A percentile compares a stretch with the other conserved stretches of the same genome.
These are phyloP conservation scores for Penicillium ucsense DNA, from an alignment of 495 filamentous ascomycete species.

Conservation along the genomic window DNA sequence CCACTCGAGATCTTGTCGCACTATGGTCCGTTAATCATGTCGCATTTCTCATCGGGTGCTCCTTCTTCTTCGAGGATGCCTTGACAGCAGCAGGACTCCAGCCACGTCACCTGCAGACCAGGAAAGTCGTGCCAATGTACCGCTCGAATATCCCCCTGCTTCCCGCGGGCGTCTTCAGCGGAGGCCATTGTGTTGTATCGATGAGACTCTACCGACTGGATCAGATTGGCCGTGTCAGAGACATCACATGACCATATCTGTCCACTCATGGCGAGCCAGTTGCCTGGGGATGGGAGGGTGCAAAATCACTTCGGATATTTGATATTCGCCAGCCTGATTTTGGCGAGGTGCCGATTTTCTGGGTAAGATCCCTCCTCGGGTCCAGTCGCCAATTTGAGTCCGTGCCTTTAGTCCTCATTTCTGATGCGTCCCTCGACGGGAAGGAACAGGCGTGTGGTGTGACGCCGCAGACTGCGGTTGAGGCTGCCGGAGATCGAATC, in stretches of 20 bases:
- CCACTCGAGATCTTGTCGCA: conserved; percentile 24
- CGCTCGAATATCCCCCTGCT: conserved; percentile 36
- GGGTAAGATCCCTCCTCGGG: conserved; percentile 16
- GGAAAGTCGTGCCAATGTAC: conserved; percentile 44
- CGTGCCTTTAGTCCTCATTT: background rate
- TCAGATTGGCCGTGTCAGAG: conserved; percentile 38
- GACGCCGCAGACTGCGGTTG: conserved; percentile 48
- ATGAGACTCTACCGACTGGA: conserved; percentile 42
- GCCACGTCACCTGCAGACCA: conserved; percentile 31
- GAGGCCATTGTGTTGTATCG: conserved; percentile 38
- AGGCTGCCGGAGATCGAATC: conserved; percentile 31
- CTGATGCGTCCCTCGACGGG: no score
- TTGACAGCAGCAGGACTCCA: conserved; percentile 33
- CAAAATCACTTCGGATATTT: conserved; percentile 33
- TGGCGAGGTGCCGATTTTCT: conserved; percentile 46
- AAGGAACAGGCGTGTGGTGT: conserved; percentile 41
- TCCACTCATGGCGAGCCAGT: conserved; percentile 49
- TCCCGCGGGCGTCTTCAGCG: conserved; percentile 44
- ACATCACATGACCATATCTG: conserved; percentile 35
- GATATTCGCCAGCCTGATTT: conserved; percentile 38
- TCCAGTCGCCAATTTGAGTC: background rate
- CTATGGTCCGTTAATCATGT: conserved; percentile 44
- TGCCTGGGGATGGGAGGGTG: conserved; percentile 49
- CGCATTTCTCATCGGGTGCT: conserved; percentile 49
- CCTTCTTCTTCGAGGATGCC: conserved; percentile 45